Base-by-base conservation (phyloP, 306 rosid genomes). In the Carpinus viminea region DNA sequence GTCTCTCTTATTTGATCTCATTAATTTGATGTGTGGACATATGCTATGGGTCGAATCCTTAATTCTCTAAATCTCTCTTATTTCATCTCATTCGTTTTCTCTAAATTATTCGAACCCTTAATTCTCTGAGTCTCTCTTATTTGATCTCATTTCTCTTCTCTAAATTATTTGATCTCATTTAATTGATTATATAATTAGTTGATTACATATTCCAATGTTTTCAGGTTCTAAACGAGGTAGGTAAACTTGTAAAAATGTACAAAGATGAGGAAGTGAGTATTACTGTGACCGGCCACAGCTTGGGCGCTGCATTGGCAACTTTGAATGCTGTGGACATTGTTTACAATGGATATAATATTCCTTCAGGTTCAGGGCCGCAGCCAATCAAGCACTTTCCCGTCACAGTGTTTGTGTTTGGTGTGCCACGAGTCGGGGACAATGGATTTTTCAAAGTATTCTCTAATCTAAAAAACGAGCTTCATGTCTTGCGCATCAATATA, bases 221-320 rank as follows among this genome's bases (percentile, higher is more conserved):
- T 62, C 43, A 89, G 98, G 98, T 90, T 41, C 70, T 88, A 1
- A 79, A 12, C 1, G 97, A 90, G 79, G 75, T 91, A 17, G 62
- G 73, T 2, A 87, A 90, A 74, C 86, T 91, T 4, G 82, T 88
- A n/a, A 90, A 89, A 12, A 47, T 64, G 45, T 90, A 74, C 45
- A 86, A 90, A 74, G 68, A 85, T 4, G 95, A 93, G 72, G 97
- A 91, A 78, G 76, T 88, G 4, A 93, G 93, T 88, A 90, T 93
- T 77, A 87, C 86, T 0, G 46, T 85, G 9, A 85, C 90, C 1
- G 97, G 95, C 0, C 95, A 90, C 82, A 93, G 97, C 51, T 86
- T 91, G 20, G 98, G 97, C 0, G 98, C 91, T 17, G 95, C 92
- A 70, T 16, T 91, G 28, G 90, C 97, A 9, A 91, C 90, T 5